Conservation (phyloP, 176 grass and related monocot species). For the Poa annua region DNA sequence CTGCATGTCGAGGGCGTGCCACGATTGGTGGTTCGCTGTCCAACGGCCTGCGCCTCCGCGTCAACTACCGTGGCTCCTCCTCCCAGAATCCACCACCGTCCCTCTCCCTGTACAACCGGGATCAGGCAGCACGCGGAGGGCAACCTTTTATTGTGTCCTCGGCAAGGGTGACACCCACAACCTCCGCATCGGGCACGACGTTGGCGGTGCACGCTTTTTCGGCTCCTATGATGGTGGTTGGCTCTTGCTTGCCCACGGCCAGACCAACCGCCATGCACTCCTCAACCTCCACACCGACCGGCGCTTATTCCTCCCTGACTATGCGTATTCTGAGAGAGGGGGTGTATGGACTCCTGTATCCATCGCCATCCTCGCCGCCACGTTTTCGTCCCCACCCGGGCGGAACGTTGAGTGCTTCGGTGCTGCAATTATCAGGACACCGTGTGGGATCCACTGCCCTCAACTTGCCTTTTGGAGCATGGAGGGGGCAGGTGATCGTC, state of each 20-base stretch:
- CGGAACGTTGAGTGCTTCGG: neutral
- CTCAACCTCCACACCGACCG: neutral
- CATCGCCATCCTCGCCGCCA: neutral
- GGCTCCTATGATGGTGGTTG: neutral
- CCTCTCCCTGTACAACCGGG: neutral
- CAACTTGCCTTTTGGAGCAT: neutral
- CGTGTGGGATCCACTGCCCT: too few species aligned
- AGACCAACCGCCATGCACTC: neutral
- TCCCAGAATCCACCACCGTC: neutral
- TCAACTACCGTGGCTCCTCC: neutral
- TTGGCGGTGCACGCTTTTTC: neutral
- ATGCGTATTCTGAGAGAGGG: too few species aligned
- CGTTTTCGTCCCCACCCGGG: neutral
- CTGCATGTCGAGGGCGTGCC: neutral
- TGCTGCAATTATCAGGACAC: neutral
- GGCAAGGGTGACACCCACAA: neutral
- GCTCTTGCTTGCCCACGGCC: neutral
- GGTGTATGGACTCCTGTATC: neutral
- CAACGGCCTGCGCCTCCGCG: neutral
- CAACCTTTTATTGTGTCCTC: neutral
- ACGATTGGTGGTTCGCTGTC: neutral
- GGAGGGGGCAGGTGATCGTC: neutral
- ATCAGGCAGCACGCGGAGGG: accelerated
- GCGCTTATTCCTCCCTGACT: neutral
- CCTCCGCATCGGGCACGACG: neutral